These are phyloP conservation scores for Yamadazyma epiphylla DNA, from an alignment of 1,139 yeast species.

Conservation along the genomic window DNA sequence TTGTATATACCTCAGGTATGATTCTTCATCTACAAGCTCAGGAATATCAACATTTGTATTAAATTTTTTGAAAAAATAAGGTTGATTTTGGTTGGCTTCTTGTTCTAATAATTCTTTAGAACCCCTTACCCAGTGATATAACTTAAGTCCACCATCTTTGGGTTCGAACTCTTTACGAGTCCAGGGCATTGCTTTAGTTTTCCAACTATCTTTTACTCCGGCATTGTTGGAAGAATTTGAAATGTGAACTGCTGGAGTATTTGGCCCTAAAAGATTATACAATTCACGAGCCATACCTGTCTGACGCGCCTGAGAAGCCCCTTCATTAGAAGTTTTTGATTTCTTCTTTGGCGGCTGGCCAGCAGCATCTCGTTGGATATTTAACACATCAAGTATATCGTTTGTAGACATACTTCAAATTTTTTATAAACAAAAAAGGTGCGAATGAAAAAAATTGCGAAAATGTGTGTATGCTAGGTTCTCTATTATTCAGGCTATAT, in stretches of 20 bases:
- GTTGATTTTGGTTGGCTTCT: slow-evolving; percentile 33
- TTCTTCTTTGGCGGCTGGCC: slow-evolving; percentile 37
- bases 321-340: slow-evolving; percentile 25
- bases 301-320: slow-evolving; percentile 27
- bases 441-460: not conserved
- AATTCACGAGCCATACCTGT: slow-evolving; percentile 91
- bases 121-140: slow-evolving; percentile 89
- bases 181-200: slow-evolving; percentile 82
- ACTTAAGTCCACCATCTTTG: slow-evolving; percentile 43
- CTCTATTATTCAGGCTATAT: slow-evolving; percentile 53
- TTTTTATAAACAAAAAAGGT: slow-evolving; percentile 1
- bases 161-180: slow-evolving; percentile 55
- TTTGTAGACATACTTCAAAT: slow-evolving; percentile 40
- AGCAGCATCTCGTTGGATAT: slow-evolving; percentile 48
- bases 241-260: slow-evolving; percentile 77
- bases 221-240: slow-evolving; percentile 41
- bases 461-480: not conserved
- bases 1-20: slow-evolving; percentile 51
- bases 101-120: slow-evolving; percentile 45
- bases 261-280: slow-evolving; percentile 83
- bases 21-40: slow-evolving; percentile 56
- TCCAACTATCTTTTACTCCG: slow-evolving; percentile 64
- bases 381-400: slow-evolving; percentile 77
- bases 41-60: slow-evolving; percentile 72
- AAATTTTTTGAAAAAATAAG: slow-evolving; percentile 73